A percentile compares a stretch with the other conserved stretches of the same genome.
These are phyloP conservation scores for Aspergillus texensis DNA, from an alignment of 2,329 filamentous ascomycete species.

Conservation along the genomic window DNA sequence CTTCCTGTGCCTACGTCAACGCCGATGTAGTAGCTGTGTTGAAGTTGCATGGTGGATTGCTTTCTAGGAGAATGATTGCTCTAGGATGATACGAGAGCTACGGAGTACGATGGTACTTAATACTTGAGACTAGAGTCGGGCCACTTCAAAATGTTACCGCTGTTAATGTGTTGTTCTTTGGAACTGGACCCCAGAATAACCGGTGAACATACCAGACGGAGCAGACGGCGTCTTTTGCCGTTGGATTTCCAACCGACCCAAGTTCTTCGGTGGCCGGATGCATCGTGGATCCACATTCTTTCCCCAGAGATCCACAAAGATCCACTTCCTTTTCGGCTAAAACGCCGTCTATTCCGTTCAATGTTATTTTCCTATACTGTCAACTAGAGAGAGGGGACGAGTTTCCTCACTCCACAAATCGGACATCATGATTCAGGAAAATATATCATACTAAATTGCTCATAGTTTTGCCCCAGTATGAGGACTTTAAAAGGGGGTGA, in stretches of 20 bases:
- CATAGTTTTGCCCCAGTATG: not conserved
- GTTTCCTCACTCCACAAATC: not conserved
- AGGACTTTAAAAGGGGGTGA: not conserved
- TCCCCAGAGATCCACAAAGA: not conserved
- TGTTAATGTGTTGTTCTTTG: not conserved
- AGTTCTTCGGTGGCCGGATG: not conserved
- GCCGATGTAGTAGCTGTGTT: conserved; percentile 65
- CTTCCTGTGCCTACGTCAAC: conserved; percentile 97
- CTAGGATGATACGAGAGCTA: not conserved
- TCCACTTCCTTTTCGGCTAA: not conserved
- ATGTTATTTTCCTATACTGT: no score
- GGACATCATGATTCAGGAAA: rapidly evolving
- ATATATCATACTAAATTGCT: not conserved
- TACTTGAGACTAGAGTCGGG: not conserved
- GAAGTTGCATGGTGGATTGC: not conserved
- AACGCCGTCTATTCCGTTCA: not conserved
- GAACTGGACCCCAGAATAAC: not conserved
- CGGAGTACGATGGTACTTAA: not conserved
- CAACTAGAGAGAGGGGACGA: no score
- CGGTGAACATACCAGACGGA: not conserved
- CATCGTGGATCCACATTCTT: not conserved
- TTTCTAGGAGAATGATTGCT: not conserved
- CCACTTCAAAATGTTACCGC: not conserved
- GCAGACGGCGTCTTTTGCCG: not conserved
- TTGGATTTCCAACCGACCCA: not conserved